phyloP scores from a whole-genome alignment of 129 eudicot species.

The Artemisia argyi region DNA sequence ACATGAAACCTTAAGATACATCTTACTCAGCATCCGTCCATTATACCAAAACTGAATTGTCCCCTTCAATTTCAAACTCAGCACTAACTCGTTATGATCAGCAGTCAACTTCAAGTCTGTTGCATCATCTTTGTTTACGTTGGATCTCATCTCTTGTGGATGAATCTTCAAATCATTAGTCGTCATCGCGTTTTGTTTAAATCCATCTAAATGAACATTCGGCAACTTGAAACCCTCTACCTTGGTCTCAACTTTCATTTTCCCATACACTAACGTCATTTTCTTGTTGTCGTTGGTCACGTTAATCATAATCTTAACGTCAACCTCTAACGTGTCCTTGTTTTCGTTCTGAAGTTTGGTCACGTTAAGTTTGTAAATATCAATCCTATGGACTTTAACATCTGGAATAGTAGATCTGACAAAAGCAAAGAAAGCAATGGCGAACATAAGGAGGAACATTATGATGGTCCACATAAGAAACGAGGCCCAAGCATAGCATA shows the following conservation, averaged over 20 bases:
- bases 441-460: constrained; percentile 31
- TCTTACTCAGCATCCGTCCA: constrained; percentile 25
- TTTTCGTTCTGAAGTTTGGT: neutral
- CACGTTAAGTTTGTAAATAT: constrained; percentile 24
- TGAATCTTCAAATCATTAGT: constrained; percentile 25
- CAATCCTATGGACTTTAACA: constrained; percentile 36
- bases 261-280: constrained; percentile 29
- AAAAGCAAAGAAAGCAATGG: constrained; percentile 33
- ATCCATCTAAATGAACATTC: neutral
- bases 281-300: constrained; percentile 39
- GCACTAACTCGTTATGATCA: neutral
- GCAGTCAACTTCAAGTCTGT: constrained; percentile 22
- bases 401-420: constrained; percentile 41
- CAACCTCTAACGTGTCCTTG: constrained; percentile 28
- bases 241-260: constrained; percentile 21
- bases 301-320: constrained; percentile 30
- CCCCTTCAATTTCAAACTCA: constrained; percentile 35
- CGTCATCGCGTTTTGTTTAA: constrained; percentile 26
- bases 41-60: constrained; percentile 26
- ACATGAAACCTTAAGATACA: constrained; percentile 40
- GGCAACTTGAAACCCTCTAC: constrained; percentile 29
- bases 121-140: constrained; percentile 35
- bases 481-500: constrained; percentile 38
- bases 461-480: constrained; percentile 24
- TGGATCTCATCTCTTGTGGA: constrained; percentile 2